Conservation (phyloP, 2,329 filamentous ascomycete species). For the Talaromyces rugulosus region DNA sequence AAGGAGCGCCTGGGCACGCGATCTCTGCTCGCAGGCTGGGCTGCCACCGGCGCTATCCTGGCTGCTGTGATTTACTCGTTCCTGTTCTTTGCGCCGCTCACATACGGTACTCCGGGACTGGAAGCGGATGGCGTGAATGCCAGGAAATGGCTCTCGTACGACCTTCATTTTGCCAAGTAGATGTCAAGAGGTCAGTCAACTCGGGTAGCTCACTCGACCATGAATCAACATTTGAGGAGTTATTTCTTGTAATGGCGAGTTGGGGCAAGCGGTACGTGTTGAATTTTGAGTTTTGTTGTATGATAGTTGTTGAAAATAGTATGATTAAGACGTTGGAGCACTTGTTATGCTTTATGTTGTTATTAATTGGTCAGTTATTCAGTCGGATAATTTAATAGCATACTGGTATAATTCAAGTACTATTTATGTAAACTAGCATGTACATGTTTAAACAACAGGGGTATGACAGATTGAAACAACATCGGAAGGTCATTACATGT, state of each 20-base stretch:
- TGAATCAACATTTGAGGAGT: not conserved
- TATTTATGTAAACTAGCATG: not conserved
- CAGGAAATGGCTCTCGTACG: slow-evolving; percentile 95
- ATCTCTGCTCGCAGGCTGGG: slow-evolving; percentile 74
- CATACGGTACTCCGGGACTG: slow-evolving; percentile 89
- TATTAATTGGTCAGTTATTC: not conserved
- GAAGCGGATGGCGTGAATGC: slow-evolving; percentile 70
- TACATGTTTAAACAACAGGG: not conserved
- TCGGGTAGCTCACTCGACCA: not conserved
- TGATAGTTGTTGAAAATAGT: not conserved
- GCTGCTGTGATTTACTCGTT: slow-evolving; percentile 68
- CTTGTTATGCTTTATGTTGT: not conserved
- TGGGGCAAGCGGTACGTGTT: not conserved
- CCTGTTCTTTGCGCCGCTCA: slow-evolving; percentile 91
- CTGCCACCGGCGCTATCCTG: slow-evolving; percentile 68
- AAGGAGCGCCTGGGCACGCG: slow-evolving; percentile 76
- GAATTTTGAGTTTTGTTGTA: not conserved
- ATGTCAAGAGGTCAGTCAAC: not conserved
- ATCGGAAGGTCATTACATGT: not conserved
- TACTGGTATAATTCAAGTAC: not conserved
- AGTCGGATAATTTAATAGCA: not conserved
- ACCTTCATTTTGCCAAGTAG: slow-evolving; percentile 98
- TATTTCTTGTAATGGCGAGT: not conserved
- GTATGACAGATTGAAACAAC: not conserved
- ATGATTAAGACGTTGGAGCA: not conserved